Conservation (phyloP, 1,139 yeast genomes). For the Blastobotrys serpentis region DNA sequence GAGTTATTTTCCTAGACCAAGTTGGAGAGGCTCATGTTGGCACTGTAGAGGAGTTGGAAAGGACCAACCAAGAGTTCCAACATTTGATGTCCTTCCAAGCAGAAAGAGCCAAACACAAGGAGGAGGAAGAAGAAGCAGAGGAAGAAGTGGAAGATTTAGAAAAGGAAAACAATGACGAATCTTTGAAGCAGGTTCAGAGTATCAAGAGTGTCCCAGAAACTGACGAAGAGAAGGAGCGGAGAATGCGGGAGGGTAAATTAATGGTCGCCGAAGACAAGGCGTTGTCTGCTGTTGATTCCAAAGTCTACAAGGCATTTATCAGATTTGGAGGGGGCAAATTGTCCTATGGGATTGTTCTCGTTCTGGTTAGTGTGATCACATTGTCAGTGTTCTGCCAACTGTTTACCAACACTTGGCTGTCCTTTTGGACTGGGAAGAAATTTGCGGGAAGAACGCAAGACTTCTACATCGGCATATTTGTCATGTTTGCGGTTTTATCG, state of each 20-base stretch:
- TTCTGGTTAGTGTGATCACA: conserved; percentile 41
- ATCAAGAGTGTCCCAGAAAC: conserved; percentile 25
- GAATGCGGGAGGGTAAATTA: conserved; percentile 34
- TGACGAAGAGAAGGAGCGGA: conserved; percentile 20
- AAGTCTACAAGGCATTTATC: conserved; percentile 53
- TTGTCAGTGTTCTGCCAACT: conserved; percentile 59
- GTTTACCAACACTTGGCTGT: conserved; percentile 78
- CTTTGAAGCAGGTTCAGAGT: conserved; percentile 22
- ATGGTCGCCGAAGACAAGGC: conserved; percentile 51
- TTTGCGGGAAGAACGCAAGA: conserved; percentile 49
- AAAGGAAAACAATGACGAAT: conserved; percentile 28
- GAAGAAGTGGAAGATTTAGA: conserved; percentile 25
- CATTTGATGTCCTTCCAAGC: conserved; percentile 52
- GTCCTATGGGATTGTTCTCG: conserved; percentile 44
- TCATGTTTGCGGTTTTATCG: conserved; percentile 48
- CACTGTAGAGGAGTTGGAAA: conserved; percentile 59
- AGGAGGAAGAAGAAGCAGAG: conserved; percentile 36
- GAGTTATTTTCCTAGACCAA: conserved; percentile 56
- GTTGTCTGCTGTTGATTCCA: conserved; percentile 46
- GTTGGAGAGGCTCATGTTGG: conserved; percentile 38
- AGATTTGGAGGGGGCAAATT: conserved; percentile 56
- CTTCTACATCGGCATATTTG: conserved; percentile 72
- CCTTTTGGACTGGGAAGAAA: conserved; percentile 72
- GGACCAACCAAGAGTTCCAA: conserved; percentile 48
- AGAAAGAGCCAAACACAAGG: conserved; percentile 37